A percentile compares a stretch with the other conserved stretches of the same genome.
These are phyloP conservation scores for Wickerhamiella azymoides DNA, from an alignment of 805 yeast species.

Conservation along the genomic window DNA sequence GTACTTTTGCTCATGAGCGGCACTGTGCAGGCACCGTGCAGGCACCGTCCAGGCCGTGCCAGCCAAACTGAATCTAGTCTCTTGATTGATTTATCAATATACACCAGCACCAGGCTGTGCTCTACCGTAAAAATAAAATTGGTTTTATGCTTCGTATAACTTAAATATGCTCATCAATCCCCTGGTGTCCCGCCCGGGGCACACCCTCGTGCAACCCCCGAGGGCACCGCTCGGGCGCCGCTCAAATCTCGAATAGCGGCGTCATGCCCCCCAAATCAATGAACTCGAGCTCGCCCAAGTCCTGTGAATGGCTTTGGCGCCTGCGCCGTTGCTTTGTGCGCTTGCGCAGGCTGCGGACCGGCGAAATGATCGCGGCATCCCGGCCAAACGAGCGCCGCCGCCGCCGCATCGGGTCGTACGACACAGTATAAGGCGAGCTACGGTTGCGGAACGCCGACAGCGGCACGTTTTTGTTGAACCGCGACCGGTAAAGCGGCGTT, in stretches of 20 bases:
- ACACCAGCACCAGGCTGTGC: no score
- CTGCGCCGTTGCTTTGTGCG: conserved; percentile 9
- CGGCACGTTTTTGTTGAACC: conserved; percentile 42
- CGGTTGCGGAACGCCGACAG: conserved; percentile 84
- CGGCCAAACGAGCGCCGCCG: conserved; percentile 15
- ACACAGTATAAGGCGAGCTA: conserved; percentile 28
- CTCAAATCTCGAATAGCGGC: conserved; percentile 21
- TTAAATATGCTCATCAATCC: conserved; percentile 5
- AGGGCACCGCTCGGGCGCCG: no score
- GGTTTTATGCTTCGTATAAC: background rate
- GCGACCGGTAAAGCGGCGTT: conserved; percentile 24
- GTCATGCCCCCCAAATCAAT: conserved; percentile 23
- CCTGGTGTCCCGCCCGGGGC: no score
- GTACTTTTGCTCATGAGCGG: no score
- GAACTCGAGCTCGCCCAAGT: conserved; percentile 19
- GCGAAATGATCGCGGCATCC: conserved; percentile 19
- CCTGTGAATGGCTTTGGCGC: conserved; percentile 12
- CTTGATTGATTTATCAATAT: no score
- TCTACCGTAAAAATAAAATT: background rate
- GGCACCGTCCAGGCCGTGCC: no score
- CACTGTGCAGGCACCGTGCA: no score
- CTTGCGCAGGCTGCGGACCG: conserved; percentile 18
- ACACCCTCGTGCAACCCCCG: no score
- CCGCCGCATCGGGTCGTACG: conserved; percentile 11
- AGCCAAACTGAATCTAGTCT: no score